Evolutionary conservation across 495 filamentous ascomycete genomes (phyloP), one percentile per base, ranked within the genome.

Genomic region (Aspergillus nanangensis): DNA sequence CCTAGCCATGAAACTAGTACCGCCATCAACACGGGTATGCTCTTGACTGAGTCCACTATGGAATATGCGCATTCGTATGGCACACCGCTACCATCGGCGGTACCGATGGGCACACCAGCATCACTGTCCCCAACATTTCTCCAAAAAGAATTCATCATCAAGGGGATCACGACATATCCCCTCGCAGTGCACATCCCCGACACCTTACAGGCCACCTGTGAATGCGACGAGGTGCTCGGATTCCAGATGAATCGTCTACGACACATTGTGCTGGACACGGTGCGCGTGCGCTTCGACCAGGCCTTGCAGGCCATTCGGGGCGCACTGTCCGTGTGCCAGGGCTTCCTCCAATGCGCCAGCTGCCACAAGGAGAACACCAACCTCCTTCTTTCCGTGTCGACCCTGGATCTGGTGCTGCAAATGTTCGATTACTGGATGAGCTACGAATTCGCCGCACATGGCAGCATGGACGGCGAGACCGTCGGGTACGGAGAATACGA

Each of bases 401-500:
- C 60, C 0, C 47, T 72, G 14, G 69, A 70, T 14, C 33, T 63
- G 8, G 58, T 55, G 5, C 50, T 71, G 17, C 66, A 70, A 19
- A 31, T 71, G 3, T 61, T 74, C 32, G 62, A 65, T 27, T 63
- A 59, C 41, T 66, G 62, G 56, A 53, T 68, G 11, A 58, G 59
- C 23, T 62, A 61, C 13, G 61, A 64, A 43, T 56, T 42, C 47
- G 14, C 47, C 45, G 8, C 54, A 32, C n/a, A 34, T 35, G 4
- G 49, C 38, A 15, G 53, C 20, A 55, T 61, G 35, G 41, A 54
- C 15, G 47, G 50, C 2, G 31, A 52, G 41, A 48, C 53, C 17
- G 54, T 69, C 27, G 54, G 57, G 17, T 71, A 71, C 42, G 68
- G 68, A 19, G 59, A 65, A 53, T 71, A 71, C 49, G 66, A 70